Percentiles rank a stretch among this genome's conserved stretches.
Conservation (phyloP, 176 grass and related monocot genomes). For the Chloris gayana region DNA sequence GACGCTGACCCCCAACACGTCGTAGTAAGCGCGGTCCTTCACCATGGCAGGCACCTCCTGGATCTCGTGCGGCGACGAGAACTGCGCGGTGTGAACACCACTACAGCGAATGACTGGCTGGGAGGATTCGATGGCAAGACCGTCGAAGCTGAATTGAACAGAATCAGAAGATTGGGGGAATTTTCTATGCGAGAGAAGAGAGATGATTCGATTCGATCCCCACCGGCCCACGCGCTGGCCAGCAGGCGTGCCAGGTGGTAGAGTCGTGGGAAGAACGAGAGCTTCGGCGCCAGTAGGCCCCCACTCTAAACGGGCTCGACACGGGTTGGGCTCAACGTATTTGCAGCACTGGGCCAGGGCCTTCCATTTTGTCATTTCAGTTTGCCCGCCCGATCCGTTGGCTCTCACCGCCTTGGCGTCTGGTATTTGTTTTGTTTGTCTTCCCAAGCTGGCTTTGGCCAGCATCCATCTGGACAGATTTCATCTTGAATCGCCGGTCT, state of each 20-base stretch:
- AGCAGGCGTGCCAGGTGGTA: not conserved
- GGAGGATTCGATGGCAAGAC: not conserved
- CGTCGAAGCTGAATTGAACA: not conserved
- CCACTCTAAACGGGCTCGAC: not conserved
- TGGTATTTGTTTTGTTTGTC: too few relatives aligned
- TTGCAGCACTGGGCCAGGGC: not conserved
- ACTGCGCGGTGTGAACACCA: not conserved
- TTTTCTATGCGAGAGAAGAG: not conserved
- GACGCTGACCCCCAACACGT: conserved; percentile 72
- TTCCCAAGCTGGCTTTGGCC: too few relatives aligned
- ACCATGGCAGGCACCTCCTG: conserved; percentile 56
- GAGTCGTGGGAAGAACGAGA: not conserved
- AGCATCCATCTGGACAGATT: not conserved
- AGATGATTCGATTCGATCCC: not conserved
- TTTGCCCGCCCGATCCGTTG: too few relatives aligned
- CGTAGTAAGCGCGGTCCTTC: conserved; percentile 90
- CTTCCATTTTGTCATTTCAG: too few relatives aligned
- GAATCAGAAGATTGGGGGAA: conserved; percentile 2
- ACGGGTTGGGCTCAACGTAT: not conserved
- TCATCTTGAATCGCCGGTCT: not conserved
- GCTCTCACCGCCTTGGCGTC: too few relatives aligned
- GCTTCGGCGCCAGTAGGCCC: not conserved
- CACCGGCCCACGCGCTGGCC: not conserved
- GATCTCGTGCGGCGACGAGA: conserved; percentile 3
- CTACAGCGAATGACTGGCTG: not conserved